Percentiles rank a stretch among this genome's conserved stretches.
Conservation (phyloP, 2,329 filamentous ascomycete species). For the Colletotrichum lentis region DNA sequence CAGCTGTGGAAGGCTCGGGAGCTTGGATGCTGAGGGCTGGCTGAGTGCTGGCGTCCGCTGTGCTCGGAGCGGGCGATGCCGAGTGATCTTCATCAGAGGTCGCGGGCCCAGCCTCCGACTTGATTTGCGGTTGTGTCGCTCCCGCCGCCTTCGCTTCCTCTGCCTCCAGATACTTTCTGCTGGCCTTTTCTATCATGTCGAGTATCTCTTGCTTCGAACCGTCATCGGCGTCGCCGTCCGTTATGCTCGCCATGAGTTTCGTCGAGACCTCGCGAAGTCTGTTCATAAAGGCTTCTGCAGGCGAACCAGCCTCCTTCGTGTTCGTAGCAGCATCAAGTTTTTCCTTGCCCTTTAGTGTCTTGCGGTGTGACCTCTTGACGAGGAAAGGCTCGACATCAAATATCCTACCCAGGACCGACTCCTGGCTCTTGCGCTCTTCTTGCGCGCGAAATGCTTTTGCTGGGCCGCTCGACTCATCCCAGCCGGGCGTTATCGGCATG, state of each 20-base stretch:
- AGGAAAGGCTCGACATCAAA: slow-evolving; percentile 59
- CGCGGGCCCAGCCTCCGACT: background rate
- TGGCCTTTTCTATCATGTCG: slow-evolving; percentile 60
- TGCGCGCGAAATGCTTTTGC: slow-evolving; percentile 58
- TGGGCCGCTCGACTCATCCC: slow-evolving; percentile 48
- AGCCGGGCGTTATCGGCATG: slow-evolving; percentile 38
- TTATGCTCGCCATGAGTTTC: slow-evolving; percentile 53
- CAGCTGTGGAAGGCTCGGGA: background rate
- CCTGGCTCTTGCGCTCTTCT: slow-evolving; percentile 64
- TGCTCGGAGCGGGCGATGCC: background rate
- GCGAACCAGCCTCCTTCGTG: slow-evolving; percentile 12
- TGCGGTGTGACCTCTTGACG: slow-evolving; percentile 47
- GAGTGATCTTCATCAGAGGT: slow-evolving; percentile 13
- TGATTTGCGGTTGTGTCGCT: background rate
- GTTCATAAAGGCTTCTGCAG: slow-evolving; percentile 48
- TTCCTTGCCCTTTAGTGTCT: slow-evolving; percentile 36
- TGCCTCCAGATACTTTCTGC: slow-evolving; percentile 59
- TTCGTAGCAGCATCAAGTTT: slow-evolving; percentile 8
- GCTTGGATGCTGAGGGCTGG: background rate
- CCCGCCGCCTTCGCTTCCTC: slow-evolving; percentile 43
- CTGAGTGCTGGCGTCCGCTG: background rate
- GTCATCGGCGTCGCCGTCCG: slow-evolving; percentile 45
- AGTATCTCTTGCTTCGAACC: slow-evolving; percentile 57
- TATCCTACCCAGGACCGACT: slow-evolving; percentile 60
- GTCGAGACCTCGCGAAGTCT: slow-evolving; percentile 52